Base-by-base conservation (phyloP, 169 alveolate genomes). In the Plasmodium sp. region DNA sequence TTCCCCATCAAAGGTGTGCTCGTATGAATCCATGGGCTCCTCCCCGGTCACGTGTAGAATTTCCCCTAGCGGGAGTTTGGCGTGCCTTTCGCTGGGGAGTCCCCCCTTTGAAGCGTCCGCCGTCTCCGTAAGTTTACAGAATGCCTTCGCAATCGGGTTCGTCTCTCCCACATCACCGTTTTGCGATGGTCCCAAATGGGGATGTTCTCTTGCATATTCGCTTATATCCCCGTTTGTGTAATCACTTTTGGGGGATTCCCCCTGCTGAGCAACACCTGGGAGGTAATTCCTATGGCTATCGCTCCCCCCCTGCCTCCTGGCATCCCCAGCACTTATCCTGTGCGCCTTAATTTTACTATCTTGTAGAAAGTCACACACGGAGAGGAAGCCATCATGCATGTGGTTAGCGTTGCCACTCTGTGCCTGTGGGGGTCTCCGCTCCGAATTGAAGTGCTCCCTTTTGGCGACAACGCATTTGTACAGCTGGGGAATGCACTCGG, bases 391-490 rank as follows among this genome's bases (percentile, higher is more conserved):
- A 51, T 51, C 62, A 51, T 51, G 62, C 22, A 51, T 12, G 7
- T 3, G 0, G 22, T 51, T 51, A 22, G 1, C 0, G 62, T 51
- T 14, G 12, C 6, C 27, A 3, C 22, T 51, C 62, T 51, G n/a
- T 67, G 39, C 77, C 39, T 67, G 22, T 27, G 4, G 43, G 4
- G 31, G 1, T 67, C 43, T 27, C 39, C n/a, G 4, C 22, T 18
- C 73, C 7, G 36, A 18, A 6, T 10, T 27, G n/a, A n/a, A 43
- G 31, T 27, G 16, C 45, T 36, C 27, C 79, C 45, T 86, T 79
- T 62, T 90, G 67, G 71, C 41, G 9, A 79, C 16, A 39, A 90
- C 1, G 2, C 14, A 80, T 48, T 90, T 90, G 41, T 90, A 80
- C n/a, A 90, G 18, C 16, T 6, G 71, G 72, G 39, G 41, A 5